Evolutionary conservation across 148 eudicot species (phyloP).

Genomic region (Cornus controversa): DNA sequence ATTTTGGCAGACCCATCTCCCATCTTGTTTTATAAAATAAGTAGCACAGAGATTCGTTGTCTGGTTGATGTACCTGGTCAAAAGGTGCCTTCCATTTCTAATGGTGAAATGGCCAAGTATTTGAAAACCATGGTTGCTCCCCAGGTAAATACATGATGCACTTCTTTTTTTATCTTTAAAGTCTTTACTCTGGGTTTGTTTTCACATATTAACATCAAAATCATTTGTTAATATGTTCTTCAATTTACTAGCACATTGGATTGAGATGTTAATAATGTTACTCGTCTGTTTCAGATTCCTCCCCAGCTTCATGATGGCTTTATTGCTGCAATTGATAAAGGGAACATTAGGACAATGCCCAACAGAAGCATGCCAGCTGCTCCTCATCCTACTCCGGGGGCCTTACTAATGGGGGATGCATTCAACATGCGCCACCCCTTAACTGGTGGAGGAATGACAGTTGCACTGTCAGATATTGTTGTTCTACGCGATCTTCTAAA

Average conservation of each 20-base stretch:
- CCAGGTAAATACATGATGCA: conserved; percentile 33
- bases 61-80: conserved; percentile 93
- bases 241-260: not conserved
- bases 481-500: conserved; percentile 70
- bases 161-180: not conserved
- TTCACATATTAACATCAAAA: not conserved
- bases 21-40: conserved; percentile 65
- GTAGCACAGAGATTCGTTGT: conserved; percentile 82
- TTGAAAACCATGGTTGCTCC: conserved; percentile 79
- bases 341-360: conserved; percentile 73
- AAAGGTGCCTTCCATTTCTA: conserved; percentile 73
- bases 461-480: conserved; percentile 81
- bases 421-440: conserved; percentile 94
- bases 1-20: conserved; percentile 79
- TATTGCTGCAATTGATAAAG: conserved; percentile 59
- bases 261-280: not conserved
- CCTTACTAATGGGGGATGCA: conserved; percentile 88
- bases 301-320: conserved; percentile 58
- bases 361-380: conserved; percentile 88
- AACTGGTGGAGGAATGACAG: conserved; percentile 95
- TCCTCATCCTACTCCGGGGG: conserved; percentile 81
- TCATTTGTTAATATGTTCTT: not conserved
- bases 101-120: conserved; percentile 76
- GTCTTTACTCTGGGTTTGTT: not conserved
- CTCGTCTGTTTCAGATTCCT: conserved; percentile 53